These are phyloP conservation scores for Thinopyrum elongatum DNA, from an alignment of 176 grass and related monocot genomes.

Conservation along the genomic window DNA sequence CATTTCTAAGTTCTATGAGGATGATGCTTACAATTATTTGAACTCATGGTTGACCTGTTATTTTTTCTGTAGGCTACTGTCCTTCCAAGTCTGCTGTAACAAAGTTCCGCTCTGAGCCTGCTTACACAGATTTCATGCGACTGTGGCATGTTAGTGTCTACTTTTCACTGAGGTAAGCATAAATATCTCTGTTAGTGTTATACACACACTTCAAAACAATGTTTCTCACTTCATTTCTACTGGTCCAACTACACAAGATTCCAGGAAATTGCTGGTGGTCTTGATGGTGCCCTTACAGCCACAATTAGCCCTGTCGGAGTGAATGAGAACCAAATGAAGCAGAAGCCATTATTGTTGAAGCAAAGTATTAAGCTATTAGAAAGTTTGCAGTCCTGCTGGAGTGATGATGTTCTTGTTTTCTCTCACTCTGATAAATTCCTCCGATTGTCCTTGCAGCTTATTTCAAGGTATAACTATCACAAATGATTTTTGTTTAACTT, in stretches of 20 bases:
- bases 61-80: slow-evolving; percentile 60
- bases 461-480: slow-evolving; percentile 64
- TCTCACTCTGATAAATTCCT: slow-evolving; percentile 94
- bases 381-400: slow-evolving; percentile 83
- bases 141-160: slow-evolving; percentile 97
- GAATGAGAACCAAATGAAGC: slow-evolving; percentile 42
- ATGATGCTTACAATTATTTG: neutral
- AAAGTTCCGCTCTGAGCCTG: slow-evolving; percentile 73
- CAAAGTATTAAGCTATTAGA: slow-evolving; percentile 90
- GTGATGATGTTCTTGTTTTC: slow-evolving; percentile 89
- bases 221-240: slow-evolving; percentile 23
- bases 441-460: slow-evolving; percentile 89
- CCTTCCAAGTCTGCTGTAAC: slow-evolving; percentile 61
- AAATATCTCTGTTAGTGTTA: slow-evolving; percentile 13
- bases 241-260: slow-evolving; percentile 67
- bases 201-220: neutral
- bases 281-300: slow-evolving; percentile 70
- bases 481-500: neutral
- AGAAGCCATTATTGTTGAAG: slow-evolving; percentile 52
- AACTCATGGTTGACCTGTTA: slow-evolving; percentile 4
- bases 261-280: slow-evolving; percentile 96
- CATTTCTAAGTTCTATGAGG: neutral
- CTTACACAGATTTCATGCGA: slow-evolving; percentile 76
- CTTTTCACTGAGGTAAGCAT: slow-evolving; percentile 83
- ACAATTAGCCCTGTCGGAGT: slow-evolving; percentile 54